These are phyloP conservation scores for Leucosporidium yakuticum DNA, from an alignment of 768 basidiomycete species.

Conservation along the genomic window DNA sequence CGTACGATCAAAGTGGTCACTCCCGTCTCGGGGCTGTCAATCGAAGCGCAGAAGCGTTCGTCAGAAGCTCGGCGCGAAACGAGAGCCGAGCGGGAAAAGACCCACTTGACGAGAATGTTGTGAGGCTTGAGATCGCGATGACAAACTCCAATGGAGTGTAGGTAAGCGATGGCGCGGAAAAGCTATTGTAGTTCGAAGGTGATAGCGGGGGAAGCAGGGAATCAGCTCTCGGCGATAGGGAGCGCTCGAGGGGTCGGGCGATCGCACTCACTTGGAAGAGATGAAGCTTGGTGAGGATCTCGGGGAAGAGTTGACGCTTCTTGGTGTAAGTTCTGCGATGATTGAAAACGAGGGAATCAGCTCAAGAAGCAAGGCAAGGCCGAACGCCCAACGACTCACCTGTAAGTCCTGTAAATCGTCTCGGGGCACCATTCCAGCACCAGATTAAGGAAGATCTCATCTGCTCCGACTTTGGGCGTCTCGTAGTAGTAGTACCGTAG, in stretches of 20 bases:
- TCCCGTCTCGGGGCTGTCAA: neutral
- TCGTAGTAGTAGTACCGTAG: slow-evolving; percentile 89
- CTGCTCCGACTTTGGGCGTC: slow-evolving; percentile 58
- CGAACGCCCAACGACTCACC: neutral
- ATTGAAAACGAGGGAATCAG: too few relatives aligned
- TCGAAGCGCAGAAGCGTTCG: too few relatives aligned
- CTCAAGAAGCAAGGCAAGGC: neutral
- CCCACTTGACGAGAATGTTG: slow-evolving; percentile 78
- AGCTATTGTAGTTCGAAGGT: slow-evolving; percentile 53
- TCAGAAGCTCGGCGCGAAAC: too few relatives aligned
- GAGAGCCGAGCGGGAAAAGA: too few relatives aligned
- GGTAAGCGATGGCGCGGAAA: slow-evolving; percentile 92
- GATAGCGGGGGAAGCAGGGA: neutral
- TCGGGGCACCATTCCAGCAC: slow-evolving; percentile 81
- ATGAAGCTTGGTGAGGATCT: slow-evolving; percentile 86
- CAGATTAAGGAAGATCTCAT: slow-evolving; percentile 97
- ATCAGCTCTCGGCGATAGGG: neutral
- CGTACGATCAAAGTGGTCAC: neutral
- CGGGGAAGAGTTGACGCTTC: slow-evolving; percentile 97
- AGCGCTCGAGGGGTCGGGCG: neutral
- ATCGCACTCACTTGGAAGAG: slow-evolving; percentile 55
- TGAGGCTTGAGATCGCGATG: slow-evolving; percentile 65
- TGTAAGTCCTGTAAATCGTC: neutral
- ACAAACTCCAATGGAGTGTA: slow-evolving; percentile 90
- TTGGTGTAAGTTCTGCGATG: slow-evolving; percentile 66